Evolutionary conservation across 495 filamentous ascomycete species (phyloP).

Genomic region (Aspergillus avenaceus): DNA sequence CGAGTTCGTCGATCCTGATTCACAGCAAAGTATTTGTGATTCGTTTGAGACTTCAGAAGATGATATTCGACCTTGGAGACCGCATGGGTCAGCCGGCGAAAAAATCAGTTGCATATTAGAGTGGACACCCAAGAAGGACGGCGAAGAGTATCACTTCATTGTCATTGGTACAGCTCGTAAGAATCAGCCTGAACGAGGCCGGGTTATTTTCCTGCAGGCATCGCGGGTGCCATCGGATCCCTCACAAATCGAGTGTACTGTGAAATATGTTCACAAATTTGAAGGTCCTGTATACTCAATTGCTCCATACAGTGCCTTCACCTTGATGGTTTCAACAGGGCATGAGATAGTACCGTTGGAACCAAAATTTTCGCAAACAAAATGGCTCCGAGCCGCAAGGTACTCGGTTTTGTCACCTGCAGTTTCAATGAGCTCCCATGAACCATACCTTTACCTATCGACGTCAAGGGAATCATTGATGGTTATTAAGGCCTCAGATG

Average conservation of each 20-base stretch:
- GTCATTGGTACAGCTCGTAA: constrained; percentile 39
- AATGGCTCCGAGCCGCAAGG: constrained; percentile 28
- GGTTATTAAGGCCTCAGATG: constrained; percentile 30
- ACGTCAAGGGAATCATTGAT: constrained; percentile 39
- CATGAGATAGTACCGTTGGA: constrained; percentile 33
- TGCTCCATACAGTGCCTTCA: constrained; percentile 35
- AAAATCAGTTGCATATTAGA: constrained; percentile 46
- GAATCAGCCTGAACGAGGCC: constrained; percentile 23
- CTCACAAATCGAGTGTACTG: constrained; percentile 26
- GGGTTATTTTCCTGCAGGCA: constrained; percentile 35
- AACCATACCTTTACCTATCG: constrained; percentile 38
- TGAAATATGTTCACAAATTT: constrained; percentile 36
- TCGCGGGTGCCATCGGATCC: constrained; percentile 22
- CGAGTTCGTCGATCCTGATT: constrained; percentile 41
- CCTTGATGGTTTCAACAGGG: constrained; percentile 37
- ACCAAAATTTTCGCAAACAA: constrained; percentile 25
- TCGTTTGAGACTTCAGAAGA: constrained; percentile 1
- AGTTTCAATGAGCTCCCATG: constrained; percentile 37
- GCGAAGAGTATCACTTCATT: constrained; percentile 43
- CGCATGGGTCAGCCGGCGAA: constrained; percentile 38
- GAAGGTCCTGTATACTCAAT: constrained; percentile 39
- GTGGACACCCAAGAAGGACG: constrained; percentile 40
- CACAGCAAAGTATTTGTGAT: constrained; percentile 20
- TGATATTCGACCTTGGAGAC: constrained; percentile 23
- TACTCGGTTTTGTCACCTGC: constrained; percentile 36